Percentiles rank a stretch among this genome's conserved stretches.
Conservation (phyloP, 2,329 filamentous ascomycete genomes). For the Polychaeton citri region DNA sequence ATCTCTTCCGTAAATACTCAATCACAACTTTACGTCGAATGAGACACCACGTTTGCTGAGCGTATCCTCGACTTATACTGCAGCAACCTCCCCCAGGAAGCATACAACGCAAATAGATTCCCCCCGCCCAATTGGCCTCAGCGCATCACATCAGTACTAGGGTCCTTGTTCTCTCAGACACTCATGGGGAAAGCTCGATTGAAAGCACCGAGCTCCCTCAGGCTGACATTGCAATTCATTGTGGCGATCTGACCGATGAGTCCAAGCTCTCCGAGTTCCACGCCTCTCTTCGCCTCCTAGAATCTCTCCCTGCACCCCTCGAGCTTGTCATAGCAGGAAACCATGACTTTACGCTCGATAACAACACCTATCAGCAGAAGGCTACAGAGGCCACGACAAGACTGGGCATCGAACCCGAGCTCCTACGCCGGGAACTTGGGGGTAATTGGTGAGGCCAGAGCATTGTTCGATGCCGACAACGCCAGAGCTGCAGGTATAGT, state of each 20-base stretch:
- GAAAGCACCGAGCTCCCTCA: conserved; percentile 1
- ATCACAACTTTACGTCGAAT: too few relatives aligned
- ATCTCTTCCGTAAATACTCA: too few relatives aligned
- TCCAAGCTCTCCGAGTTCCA: conserved; percentile 19
- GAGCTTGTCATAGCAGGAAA: conserved; percentile 27
- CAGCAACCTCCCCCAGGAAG: too few relatives aligned
- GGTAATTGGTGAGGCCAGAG: conserved; percentile 16
- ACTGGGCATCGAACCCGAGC: conserved; percentile 12
- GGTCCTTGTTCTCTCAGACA: conserved; percentile 15
- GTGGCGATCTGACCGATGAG: conserved; percentile 25
- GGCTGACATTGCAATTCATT: conserved; percentile 27
- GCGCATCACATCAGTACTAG: conserved; percentile 2
- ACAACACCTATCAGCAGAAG: conserved; percentile 22
- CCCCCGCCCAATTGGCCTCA: too few relatives aligned
- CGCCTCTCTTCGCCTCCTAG: conserved; percentile 16
- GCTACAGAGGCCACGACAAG: conserved; percentile 15
- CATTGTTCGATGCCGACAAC: conserved; percentile 10
- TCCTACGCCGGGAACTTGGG: conserved; percentile 27
- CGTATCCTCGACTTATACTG: too few relatives aligned
- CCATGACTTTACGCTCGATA: conserved; percentile 20
- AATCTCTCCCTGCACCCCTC: conserved; percentile 17
- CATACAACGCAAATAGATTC: too few relatives aligned
- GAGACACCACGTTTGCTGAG: too few relatives aligned
- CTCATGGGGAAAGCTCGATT: conserved; percentile 9
- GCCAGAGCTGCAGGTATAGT: conserved; percentile 32